Evolutionary conservation across 2,329 filamentous ascomycete genomes (phyloP), one percentile per base, ranked within the genome.

Genomic region (Arthrobotrys musiformis): DNA sequence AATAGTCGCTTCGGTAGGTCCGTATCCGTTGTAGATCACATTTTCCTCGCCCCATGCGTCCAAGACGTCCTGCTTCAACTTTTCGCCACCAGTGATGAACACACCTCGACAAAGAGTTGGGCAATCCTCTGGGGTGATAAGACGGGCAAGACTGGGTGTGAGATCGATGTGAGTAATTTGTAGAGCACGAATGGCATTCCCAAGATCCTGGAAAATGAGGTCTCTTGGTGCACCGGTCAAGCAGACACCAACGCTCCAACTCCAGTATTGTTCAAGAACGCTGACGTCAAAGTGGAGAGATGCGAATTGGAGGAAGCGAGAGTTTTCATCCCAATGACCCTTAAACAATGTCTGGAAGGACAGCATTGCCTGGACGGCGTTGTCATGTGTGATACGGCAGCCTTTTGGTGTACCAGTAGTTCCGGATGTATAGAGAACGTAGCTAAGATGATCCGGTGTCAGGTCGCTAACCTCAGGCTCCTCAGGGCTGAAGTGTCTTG

Each of bases 231-330:
- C 93, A 1, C 92, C 90, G 1, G 94, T 91, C 0, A 97, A 88
- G 2, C 91, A 90, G 26, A 97, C 93, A 0, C 93, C 93, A 0
- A 95, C 92, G 28, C 91, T 93, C 94, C 94, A 97, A 72, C 91
- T 95, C 93, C 93, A 97, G 82, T 94, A 97, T 81, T 97, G 94
- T 82, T 97, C 94, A 0, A 97, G 86, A 0, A 97, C 92, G 0
- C 92, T 95, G 2, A 97, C 94, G 81, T 97, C 94, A 78, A 97
- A 97, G 83, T 97, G 94, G 70, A 97, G 93, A 0, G 93, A 94
- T 0, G 94, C 94, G 81, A 97, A 97, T 81, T 97, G 94, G 0
- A 97, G 86, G 91, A 93, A 97, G 72, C 91, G 89, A 0, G 93
- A 96, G 0, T 87, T 82, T 0, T 86, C 81, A 44, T 91, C 87